Base-by-base conservation (phyloP, 805 yeast species). In the Osmozyma mogii region DNA sequence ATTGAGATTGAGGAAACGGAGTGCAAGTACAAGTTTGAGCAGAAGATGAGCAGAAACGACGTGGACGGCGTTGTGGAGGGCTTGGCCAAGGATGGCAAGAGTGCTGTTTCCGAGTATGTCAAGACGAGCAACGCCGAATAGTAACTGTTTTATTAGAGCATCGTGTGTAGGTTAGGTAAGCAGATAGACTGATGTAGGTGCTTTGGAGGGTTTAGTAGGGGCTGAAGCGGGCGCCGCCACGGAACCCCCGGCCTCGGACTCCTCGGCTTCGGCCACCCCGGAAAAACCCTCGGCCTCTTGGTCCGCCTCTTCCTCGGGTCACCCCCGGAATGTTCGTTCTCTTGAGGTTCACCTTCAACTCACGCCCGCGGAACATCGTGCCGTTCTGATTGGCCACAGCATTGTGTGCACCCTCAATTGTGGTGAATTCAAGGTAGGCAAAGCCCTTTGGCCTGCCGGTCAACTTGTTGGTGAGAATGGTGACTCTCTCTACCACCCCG, bases 381-480 rank as follows among this genome's bases (percentile, higher is more conserved):
- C 80, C 89, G 45, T 83, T 75, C 37, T 79, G 59, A 10, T 66
- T 60, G 6, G 53, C 58, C 24, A 84, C 62, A 1, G 94, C 94
- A 36, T 69, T 65, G 12, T 70, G 61, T 5, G 83, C 87, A 9
- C 69, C 64, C n/a, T 67, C 65, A 9, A 73, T 69, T 45, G 72
- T 81, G n/a, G 76, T 70, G 48, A 84, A 85, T 52, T 85, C 95
- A 38, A 85, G 68, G 52, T 84, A 85, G 2, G 95, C 95, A 57
- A 69, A 84, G 1, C 95, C 95, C 54, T 80, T 80, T 25, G 95
- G 92, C 38, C 72, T 78, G 5, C 94, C 94, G 0, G 92, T 76
- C 43, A 60, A 55, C 52, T 77, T 79, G 56, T 84, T 83, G 33
- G 72, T 63, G 52, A 80, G 57, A 27, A 85, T 84, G 3, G 92